Evolutionary conservation across 352 stramenopile genomes (phyloP).

Genomic region (Phytophthora sp.): DNA sequence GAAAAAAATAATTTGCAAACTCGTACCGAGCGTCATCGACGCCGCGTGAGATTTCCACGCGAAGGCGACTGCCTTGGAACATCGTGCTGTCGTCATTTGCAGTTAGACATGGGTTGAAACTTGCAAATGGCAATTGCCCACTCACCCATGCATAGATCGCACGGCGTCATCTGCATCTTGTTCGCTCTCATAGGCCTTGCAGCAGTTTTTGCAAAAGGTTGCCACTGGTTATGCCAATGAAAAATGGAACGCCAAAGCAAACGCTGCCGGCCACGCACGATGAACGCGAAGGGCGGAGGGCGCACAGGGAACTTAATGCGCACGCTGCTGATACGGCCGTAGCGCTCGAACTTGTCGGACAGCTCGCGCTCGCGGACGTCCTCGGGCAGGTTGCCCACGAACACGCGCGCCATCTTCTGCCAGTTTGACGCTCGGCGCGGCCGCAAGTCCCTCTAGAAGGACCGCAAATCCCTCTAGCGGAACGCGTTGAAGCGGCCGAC

Average conservation of each 20-base stretch:
- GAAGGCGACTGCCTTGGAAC: constrained; percentile 45
- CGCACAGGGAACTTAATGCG: constrained; percentile 64
- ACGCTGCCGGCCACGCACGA: too few species aligned
- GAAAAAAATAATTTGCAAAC: neutral
- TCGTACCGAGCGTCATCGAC: constrained; percentile 25
- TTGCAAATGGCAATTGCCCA: neutral
- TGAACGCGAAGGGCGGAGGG: constrained; percentile 57
- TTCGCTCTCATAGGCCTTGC: constrained; percentile 64
- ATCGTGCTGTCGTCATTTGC: constrained; percentile 5
- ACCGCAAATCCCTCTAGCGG: too few species aligned
- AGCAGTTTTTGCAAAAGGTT: neutral
- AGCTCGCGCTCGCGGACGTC: constrained; percentile 63
- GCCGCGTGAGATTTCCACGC: constrained; percentile 61
- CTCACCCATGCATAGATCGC: constrained; percentile 62
- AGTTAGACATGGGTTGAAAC: neutral
- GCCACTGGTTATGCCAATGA: neutral
- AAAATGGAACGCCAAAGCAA: too few species aligned
- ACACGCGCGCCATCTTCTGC: constrained; percentile 49
- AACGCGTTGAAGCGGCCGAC: constrained; percentile 9
- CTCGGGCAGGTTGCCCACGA: constrained; percentile 68
- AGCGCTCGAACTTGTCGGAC: constrained; percentile 59
- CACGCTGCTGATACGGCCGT: constrained; percentile 48
- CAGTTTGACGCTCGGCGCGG: neutral
- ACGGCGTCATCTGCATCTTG: constrained; percentile 62
- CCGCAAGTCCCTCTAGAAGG: neutral